phyloP scores from a whole-genome alignment of 2,329 filamentous ascomycete genomes.

The Apiospora marii region DNA sequence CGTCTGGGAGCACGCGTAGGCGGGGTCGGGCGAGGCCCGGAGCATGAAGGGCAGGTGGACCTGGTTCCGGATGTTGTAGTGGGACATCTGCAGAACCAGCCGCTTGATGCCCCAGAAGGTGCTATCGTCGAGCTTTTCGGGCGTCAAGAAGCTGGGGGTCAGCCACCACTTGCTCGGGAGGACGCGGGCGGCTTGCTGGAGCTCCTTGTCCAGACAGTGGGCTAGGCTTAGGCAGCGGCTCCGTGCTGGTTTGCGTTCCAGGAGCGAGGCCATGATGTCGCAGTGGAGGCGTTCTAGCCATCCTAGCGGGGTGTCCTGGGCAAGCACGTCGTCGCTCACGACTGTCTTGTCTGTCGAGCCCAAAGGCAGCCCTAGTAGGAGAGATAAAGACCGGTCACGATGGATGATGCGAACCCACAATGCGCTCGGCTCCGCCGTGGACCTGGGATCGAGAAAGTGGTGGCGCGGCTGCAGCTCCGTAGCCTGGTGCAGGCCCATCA shows the following conservation, averaged over 20 bases:
- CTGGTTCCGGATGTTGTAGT: slow-evolving; percentile 49
- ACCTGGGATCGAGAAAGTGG: slow-evolving; percentile 38
- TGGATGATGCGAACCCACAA: slow-evolving; percentile 53
- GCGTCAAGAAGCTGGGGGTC: background rate
- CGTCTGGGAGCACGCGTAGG: slow-evolving; percentile 46
- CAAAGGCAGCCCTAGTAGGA: slow-evolving; percentile 53
- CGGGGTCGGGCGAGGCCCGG: slow-evolving; percentile 34
- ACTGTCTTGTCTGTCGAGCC: slow-evolving; percentile 33
- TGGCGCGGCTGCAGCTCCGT: background rate
- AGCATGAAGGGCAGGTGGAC: slow-evolving; percentile 54
- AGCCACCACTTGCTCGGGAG: slow-evolving; percentile 8
- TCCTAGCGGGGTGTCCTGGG: background rate
- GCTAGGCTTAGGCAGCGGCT: slow-evolving; percentile 25
- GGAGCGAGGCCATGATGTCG: background rate
- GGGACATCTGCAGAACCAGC: slow-evolving; percentile 46
- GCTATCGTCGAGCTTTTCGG: slow-evolving; percentile 23
- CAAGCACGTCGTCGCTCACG: background rate
- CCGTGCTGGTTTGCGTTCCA: background rate
- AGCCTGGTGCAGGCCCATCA: background rate
- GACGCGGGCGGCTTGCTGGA: slow-evolving; percentile 31
- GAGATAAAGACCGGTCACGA: slow-evolving; percentile 52
- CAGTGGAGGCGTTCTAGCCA: background rate
- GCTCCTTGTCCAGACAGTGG: slow-evolving; percentile 24
- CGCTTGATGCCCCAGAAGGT: slow-evolving; percentile 40
- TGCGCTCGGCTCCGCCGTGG: slow-evolving; percentile 39